Conservation (phyloP, 2,329 filamentous ascomycete species). For the Fusarium verticillioides region DNA sequence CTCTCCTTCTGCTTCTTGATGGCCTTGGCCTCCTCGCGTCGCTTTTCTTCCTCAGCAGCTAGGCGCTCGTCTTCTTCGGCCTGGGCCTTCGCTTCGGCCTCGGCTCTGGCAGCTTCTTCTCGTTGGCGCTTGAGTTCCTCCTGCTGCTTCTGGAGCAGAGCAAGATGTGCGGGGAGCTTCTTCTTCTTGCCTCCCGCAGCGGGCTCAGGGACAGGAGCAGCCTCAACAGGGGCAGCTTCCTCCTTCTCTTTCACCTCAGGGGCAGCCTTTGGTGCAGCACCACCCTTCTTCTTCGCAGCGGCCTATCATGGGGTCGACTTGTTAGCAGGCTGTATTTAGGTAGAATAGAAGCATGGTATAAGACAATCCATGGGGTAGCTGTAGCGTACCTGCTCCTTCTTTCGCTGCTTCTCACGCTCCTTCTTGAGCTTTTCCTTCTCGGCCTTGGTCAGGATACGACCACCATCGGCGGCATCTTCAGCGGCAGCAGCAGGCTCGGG, state of each 20-base stretch:
- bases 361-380: not conserved
- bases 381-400: slow-evolving; percentile 87
- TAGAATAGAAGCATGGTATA: not conserved
- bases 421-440: slow-evolving; percentile 99
- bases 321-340: slow-evolving; percentile 21
- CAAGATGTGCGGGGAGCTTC: slow-evolving; percentile 83
- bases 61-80: slow-evolving; percentile 73
- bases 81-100: slow-evolving; percentile 72
- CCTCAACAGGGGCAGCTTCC: slow-evolving; percentile 59
- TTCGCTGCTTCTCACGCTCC: slow-evolving; percentile 96
- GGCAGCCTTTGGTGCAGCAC: slow-evolving; percentile 49
- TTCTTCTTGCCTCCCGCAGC: slow-evolving; percentile 77
- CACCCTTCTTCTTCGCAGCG: slow-evolving; percentile 81
- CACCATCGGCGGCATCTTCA: slow-evolving; percentile 65
- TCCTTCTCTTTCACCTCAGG: slow-evolving; percentile 72
- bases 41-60: slow-evolving; percentile 74
- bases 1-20: slow-evolving; percentile 88
- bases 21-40: slow-evolving; percentile 77
- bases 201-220: slow-evolving; percentile 45
- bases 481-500: slow-evolving; percentile 63
- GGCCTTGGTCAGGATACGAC: slow-evolving; percentile 90
- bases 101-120: slow-evolving; percentile 72
- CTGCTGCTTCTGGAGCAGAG: slow-evolving; percentile 82
- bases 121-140: slow-evolving; percentile 75
- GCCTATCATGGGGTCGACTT: slow-evolving; percentile 53